Evolutionary conservation across 148 eudicot species (phyloP).

Genomic region (Fallopia convolvulus): DNA sequence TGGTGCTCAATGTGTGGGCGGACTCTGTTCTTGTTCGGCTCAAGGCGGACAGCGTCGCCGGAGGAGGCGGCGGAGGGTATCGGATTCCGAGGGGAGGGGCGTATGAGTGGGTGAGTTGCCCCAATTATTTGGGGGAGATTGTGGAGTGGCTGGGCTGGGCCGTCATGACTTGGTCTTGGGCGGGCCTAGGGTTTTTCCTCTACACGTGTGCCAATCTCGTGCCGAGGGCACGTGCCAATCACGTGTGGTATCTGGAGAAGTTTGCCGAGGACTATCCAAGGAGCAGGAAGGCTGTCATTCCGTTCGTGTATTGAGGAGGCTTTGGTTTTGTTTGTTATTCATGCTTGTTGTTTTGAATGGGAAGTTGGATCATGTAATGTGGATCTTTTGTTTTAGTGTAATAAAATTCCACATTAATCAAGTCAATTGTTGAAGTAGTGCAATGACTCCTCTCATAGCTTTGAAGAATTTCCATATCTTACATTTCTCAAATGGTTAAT

Average conservation of each 20-base stretch:
- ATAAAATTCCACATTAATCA: no score
- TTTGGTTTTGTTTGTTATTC: background rate
- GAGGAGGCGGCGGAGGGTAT: conserved; percentile 41
- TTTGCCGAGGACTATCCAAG: conserved; percentile 81
- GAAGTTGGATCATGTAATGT: background rate
- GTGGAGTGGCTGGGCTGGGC: conserved; percentile 94
- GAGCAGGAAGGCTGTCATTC: conserved; percentile 66
- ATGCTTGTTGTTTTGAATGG: no score
- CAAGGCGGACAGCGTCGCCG: conserved; percentile 28
- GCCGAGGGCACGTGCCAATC: conserved; percentile 62
- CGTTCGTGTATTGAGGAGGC: conserved; percentile 39
- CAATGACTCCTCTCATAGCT: no score
- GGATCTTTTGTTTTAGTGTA: no score
- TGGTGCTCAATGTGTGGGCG: conserved; percentile 53
- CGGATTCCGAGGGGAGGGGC: conserved; percentile 61
- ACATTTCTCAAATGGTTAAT: no score
- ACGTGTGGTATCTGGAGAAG: conserved; percentile 76
- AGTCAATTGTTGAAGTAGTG: no score
- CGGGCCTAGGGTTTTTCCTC: conserved; percentile 65
- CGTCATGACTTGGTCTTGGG: conserved; percentile 76
- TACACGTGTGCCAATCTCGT: conserved; percentile 67
- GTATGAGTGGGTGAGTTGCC: conserved; percentile 73
- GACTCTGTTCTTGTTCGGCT: conserved; percentile 51
- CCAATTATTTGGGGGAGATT: conserved; percentile 88
- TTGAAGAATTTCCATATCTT: no score